These are phyloP conservation scores for Tetrapisispora phaffii DNA, from an alignment of 805 yeast species.

Conservation along the genomic window DNA sequence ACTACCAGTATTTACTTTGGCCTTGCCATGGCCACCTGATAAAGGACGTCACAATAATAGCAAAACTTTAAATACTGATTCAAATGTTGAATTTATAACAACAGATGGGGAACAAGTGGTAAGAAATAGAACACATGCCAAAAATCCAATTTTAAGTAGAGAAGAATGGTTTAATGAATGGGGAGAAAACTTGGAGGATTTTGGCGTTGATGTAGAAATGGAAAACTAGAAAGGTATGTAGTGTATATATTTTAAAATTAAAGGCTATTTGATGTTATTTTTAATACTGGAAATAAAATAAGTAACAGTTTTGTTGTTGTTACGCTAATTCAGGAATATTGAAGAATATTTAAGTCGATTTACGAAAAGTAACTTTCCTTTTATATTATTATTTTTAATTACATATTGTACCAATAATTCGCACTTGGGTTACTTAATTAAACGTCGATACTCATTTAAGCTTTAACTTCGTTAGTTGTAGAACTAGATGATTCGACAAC, in stretches of 20 bases:
- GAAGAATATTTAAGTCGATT: too few relatives aligned
- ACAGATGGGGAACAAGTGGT: conserved; percentile 27
- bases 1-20: conserved; percentile 45
- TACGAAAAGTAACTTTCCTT: too few relatives aligned
- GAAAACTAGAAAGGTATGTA: conserved; percentile 30
- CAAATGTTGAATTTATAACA: conserved; percentile 10
- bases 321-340: too few relatives aligned
- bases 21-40: conserved; percentile 91
- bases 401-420: neutral
- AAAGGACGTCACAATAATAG: conserved; percentile 37
- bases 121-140: conserved; percentile 26
- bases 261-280: too few relatives aligned
- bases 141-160: conserved; percentile 31
- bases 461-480: conserved; percentile 13
- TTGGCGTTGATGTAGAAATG: conserved; percentile 74
- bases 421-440: neutral
- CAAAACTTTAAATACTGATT: neutral
- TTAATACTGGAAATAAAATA: too few relatives aligned
- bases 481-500: conserved; percentile 23
- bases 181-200: conserved; percentile 80
- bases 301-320: too few relatives aligned
- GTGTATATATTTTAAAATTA: neutral
- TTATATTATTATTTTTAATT: neutral
- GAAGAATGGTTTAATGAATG: conserved; percentile 60
- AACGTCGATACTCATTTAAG: neutral